Evolutionary conservation across 164 flowering plant species (phyloP), one percentile per base, ranked within the genome.

Genomic region (Annona squamosa): DNA sequence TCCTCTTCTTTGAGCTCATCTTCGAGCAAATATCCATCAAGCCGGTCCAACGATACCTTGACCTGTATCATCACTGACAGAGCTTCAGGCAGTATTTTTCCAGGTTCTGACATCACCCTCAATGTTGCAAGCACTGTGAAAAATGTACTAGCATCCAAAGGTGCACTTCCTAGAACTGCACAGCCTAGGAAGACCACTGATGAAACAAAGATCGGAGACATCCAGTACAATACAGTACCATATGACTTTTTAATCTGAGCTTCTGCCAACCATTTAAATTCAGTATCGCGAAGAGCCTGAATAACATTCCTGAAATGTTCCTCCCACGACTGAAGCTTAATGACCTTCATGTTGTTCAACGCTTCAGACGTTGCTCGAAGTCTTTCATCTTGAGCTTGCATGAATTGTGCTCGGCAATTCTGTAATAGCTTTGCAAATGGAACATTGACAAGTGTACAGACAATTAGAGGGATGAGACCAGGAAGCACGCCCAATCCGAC

Each of bases 271-370:
- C 95, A 90, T 73, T 83, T 86, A 77, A 91, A 85, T 59, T 92
- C 97, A 1, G 0, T 64, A 5, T 75, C 86, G 16, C 98, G 84
- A 3, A 78, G 80, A 12, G 89, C 85, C 5, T 84, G 85, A 3
- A 89, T 82, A 74, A 79, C 63, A 9, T 37, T 77, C 83, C 80
- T 86, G 84, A 94, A 94, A 7, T 87, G 82, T 3, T 91, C 95
- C 75, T 92, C 98, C 98, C 98, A 94, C 2, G 95, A 87, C 72
- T 92, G 97, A 59, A 94, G 69, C 81, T 92, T 94, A 46, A 94
- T 91, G 70, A 91, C 81, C 71, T 91, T 91, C 93, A 92, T 94
- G 71, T 76, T 91, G 85, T 89, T 90, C 3, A 94, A 81, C 70
- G 91, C 83, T 79, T 94, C 97, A 13, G 97, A 89, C 67, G 90